phyloP scores from a whole-genome alignment of 768 basidiomycete genomes.

The Termitomyces sp. region DNA sequence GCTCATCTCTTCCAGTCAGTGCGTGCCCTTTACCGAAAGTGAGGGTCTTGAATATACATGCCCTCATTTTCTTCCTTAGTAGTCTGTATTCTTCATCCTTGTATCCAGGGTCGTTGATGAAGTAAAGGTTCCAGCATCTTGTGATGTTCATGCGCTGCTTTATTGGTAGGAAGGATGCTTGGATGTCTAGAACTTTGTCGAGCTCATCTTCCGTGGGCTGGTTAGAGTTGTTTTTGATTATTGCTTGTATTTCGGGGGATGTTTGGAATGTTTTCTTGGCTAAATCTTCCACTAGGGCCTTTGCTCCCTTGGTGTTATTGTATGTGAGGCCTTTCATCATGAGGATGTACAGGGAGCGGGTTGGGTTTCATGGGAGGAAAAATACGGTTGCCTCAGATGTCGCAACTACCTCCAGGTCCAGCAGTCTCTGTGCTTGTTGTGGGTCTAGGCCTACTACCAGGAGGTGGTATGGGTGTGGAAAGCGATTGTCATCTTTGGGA shows the following conservation, averaged over 20 bases:
- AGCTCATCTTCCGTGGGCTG: fast-evolving
- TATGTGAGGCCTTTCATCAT: too few relatives aligned
- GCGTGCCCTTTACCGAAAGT: background rate
- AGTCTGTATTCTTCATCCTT: background rate
- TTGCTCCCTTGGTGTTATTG: too few relatives aligned
- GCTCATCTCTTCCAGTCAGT: background rate
- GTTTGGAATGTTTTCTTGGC: background rate
- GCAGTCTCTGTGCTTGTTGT: background rate
- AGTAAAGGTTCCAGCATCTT: background rate
- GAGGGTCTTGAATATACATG: background rate
- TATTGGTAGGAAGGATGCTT: background rate
- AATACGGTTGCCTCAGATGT: too few relatives aligned
- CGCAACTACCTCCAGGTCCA: background rate
- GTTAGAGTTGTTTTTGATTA: background rate
- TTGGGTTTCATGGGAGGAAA: too few relatives aligned
- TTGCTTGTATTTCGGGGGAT: background rate
- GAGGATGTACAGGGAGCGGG: too few relatives aligned
- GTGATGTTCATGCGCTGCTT: fast-evolving
- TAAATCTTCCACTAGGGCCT: too few relatives aligned
- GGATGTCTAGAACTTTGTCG: background rate
- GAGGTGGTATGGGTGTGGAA: background rate
- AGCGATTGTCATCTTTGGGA: background rate
- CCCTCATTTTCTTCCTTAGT: background rate
- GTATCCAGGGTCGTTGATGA: background rate
- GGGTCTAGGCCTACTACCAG: background rate